phyloP scores from a whole-genome alignment of 768 basidiomycete species.

The Lactarius sanguifluus region DNA sequence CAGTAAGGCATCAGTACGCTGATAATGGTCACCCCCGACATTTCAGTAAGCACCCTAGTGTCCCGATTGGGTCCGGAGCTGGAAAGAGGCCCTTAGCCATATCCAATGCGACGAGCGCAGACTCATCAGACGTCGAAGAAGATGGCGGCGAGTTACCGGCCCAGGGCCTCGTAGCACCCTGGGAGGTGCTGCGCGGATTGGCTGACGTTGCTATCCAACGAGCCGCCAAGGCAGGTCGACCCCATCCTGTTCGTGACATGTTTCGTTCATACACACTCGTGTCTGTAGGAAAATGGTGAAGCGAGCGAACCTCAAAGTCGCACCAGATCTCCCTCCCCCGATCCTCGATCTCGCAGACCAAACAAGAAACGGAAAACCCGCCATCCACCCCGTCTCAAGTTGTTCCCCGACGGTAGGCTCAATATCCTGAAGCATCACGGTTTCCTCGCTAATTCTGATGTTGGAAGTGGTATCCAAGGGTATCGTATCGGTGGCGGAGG shows the following conservation, averaged over 20 bases:
- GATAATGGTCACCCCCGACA: slow-evolving; percentile 40
- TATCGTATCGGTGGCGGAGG: slow-evolving; percentile 78
- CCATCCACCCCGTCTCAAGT: slow-evolving; percentile 60
- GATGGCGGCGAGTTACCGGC: slow-evolving; percentile 82
- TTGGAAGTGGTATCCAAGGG: slow-evolving; percentile 77
- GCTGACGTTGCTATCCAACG: slow-evolving; percentile 81
- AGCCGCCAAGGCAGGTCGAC: slow-evolving; percentile 62
- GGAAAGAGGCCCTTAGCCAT: slow-evolving; percentile 58
- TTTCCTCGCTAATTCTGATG: slow-evolving; percentile 16
- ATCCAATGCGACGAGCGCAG: slow-evolving; percentile 71
- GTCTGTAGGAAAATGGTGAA: slow-evolving; percentile 70
- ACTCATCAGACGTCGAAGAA: slow-evolving; percentile 84
- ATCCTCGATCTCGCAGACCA: slow-evolving; percentile 61
- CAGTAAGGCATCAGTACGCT: slow-evolving; percentile 54
- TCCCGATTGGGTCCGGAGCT: slow-evolving; percentile 38
- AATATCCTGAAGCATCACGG: not conserved
- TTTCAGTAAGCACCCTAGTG: slow-evolving; percentile 31
- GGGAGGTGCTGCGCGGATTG: slow-evolving; percentile 79
- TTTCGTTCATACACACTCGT: not conserved
- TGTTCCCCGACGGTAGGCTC: slow-evolving; percentile 74
- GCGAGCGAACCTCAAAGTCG: slow-evolving; percentile 75
- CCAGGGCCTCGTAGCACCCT: slow-evolving; percentile 79
- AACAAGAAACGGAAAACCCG: slow-evolving; percentile 70
- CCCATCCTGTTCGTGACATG: not conserved
- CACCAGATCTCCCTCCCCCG: slow-evolving; percentile 69